These are phyloP conservation scores for Stephania japonica DNA, from an alignment of 164 flowering plant species.

Conservation along the genomic window DNA sequence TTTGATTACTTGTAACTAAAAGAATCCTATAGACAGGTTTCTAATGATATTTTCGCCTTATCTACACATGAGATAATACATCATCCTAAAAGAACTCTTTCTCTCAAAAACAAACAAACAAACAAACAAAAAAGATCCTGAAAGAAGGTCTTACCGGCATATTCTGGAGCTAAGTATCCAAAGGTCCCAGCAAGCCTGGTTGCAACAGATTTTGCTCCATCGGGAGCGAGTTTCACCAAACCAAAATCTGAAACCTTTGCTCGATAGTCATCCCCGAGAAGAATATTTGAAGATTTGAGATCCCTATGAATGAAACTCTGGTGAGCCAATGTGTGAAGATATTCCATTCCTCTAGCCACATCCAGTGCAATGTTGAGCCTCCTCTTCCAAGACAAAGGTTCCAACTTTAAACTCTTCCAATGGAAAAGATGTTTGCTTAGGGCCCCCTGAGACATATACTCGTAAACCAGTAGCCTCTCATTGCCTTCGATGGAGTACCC, in stretches of 20 bases:
- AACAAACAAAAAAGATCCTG: background rate
- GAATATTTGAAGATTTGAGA: conserved; percentile 74
- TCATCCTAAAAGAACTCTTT: background rate
- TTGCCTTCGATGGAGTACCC: conserved; percentile 63
- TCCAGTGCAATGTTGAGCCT: conserved; percentile 70
- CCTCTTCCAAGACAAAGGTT: conserved; percentile 68
- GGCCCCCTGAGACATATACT: conserved; percentile 73
- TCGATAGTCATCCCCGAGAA: conserved; percentile 59
- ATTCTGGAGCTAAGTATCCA: conserved; percentile 86
- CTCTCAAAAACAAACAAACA: too few relatives aligned
- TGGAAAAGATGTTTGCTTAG: conserved; percentile 73
- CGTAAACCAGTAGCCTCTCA: conserved; percentile 72
- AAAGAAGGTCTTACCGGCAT: conserved; percentile 53
- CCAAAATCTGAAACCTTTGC: conserved; percentile 87
- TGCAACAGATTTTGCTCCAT: conserved; percentile 56
- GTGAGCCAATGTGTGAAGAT: conserved; percentile 65
- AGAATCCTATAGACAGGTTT: background rate
- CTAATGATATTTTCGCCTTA: background rate
- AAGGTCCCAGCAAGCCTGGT: conserved; percentile 84
- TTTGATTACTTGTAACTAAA: too few relatives aligned
- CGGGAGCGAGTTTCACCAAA: conserved; percentile 78
- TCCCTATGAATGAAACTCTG: conserved; percentile 77
- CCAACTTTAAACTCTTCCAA: conserved; percentile 47
- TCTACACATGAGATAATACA: background rate
- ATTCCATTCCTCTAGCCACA: conserved; percentile 82